Conservation (phyloP, 495 filamentous ascomycete genomes). For the Penicillium subrubescens region DNA sequence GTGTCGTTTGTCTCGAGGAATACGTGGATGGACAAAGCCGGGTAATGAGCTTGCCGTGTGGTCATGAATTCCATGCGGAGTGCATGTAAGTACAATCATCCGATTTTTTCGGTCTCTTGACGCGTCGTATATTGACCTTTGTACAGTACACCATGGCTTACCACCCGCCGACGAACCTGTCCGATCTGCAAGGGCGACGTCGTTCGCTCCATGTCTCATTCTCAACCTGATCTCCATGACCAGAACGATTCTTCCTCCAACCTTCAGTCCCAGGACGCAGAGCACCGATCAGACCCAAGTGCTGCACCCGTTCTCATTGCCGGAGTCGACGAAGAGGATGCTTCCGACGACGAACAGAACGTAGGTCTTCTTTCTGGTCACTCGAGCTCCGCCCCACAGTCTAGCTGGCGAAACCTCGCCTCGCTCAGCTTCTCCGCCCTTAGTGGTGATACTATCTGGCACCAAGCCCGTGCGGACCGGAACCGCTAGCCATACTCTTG, state of each 20-base stretch:
- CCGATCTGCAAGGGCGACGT: constrained; percentile 98
- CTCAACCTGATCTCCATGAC: constrained; percentile 49
- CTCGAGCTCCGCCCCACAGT: constrained; percentile 38
- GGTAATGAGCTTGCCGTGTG: constrained; percentile 98
- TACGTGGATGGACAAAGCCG: constrained; percentile 92
- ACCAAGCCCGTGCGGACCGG: constrained; percentile 47
- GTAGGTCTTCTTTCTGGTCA: constrained; percentile 44
- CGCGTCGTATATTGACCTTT: constrained; percentile 20
- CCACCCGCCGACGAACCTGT: constrained; percentile 89
- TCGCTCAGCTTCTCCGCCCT: constrained; percentile 52
- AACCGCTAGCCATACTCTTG: constrained; percentile 35
- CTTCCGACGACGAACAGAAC: constrained; percentile 44
- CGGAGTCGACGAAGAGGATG: constrained; percentile 34
- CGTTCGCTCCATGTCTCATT: constrained; percentile 62
- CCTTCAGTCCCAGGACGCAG: constrained; percentile 26
- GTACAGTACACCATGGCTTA: constrained; percentile 92
- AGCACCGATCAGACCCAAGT: constrained; percentile 38
- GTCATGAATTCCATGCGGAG: constrained; percentile 95
- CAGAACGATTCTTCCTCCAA: constrained; percentile 47
- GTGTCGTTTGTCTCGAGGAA: constrained; percentile 97
- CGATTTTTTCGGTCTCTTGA: background rate
- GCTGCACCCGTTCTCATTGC: constrained; percentile 52
- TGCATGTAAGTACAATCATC: constrained; percentile 81
- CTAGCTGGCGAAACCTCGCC: constrained; percentile 45
- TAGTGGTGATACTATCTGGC: constrained; percentile 54